These are phyloP conservation scores for Kodamaea hsintzibuensis DNA, from an alignment of 805 yeast genomes.

Conservation along the genomic window DNA sequence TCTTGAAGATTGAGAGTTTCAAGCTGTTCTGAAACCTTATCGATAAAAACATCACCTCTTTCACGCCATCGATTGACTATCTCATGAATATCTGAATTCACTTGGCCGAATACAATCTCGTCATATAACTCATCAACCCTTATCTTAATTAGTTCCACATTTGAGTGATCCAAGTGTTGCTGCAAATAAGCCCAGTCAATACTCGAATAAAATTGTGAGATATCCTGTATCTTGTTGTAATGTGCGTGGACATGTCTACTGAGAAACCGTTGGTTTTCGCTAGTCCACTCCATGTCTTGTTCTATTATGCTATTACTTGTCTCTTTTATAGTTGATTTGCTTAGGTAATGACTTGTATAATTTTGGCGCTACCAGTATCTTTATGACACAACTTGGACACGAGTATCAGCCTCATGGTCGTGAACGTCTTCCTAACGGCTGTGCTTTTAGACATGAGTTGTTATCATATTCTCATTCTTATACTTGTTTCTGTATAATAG, in stretches of 20 bases:
- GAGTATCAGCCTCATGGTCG: no score
- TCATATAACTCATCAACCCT: conserved; percentile 27
- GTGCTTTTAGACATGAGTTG: no score
- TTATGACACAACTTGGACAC: no score
- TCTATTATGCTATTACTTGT: neutral
- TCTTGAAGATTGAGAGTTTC: neutral
- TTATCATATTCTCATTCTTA: no score
- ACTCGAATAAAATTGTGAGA: conserved; percentile 15
- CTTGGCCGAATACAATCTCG: conserved; percentile 8
- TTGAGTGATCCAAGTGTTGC: conserved; percentile 13
- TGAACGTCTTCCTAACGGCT: no score
- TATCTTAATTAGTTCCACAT: conserved; percentile 18
- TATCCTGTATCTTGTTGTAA: conserved; percentile 10
- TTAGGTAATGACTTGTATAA: neutral
- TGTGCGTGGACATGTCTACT: conserved; percentile 14
- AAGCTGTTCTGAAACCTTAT: neutral
- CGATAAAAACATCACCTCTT: neutral
- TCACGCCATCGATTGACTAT: conserved; percentile 5
- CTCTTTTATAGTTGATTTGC: neutral
- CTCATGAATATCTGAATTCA: conserved; percentile 7
- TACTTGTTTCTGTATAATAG: no score
- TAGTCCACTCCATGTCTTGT: conserved; percentile 18
- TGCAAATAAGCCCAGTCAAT: conserved; percentile 21
- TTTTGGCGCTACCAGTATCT: neutral
- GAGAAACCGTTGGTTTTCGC: conserved; percentile 15